Base-by-base conservation (phyloP, 2,329 filamentous ascomycete genomes). In the Beauveria sp. region DNA sequence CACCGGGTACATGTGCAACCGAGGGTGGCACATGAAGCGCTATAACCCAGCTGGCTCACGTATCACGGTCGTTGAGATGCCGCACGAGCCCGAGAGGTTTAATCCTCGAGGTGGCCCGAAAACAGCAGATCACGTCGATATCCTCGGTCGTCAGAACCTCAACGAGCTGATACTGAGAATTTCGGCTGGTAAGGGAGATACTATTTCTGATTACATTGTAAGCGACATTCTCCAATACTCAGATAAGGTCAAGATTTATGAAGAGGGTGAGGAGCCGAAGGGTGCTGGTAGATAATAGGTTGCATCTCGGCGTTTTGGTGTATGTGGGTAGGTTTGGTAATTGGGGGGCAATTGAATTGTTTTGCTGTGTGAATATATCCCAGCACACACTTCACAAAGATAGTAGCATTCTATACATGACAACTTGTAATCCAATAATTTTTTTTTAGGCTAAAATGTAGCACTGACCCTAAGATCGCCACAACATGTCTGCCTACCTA, bases 1-100 rank as follows among this genome's bases (percentile, higher is more conserved):
- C 67, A 85, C 86, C 1, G 94, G 93, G 2, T 99, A 97, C 72
- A 97, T 99, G 94, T 99, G 94, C 73, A 89, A 91, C 67, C 91
- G 88, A 68, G 94, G 94, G 3, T 99, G 94, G 94, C 86, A 87
- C 62, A 89, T 97, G 74, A 92, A 91, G 74, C 84, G 94, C 41
- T 99, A 96, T 72, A 99, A 99, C 69, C 94, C 94, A 0, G 89
- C 91, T 0, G 87, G 88, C 2, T 83, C 88, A 37, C 85, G 91
- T 68, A 79, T 99, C 64, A 96, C 86, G 46, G 90, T 92, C 0
- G 92, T 89, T 63, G 94, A 99, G 77, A 99, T 99, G 94, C 90
- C 88, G 1, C 94, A 99, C 70, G 92, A 97, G 70, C 94, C 94
- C 1, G 93, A 97, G 67, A 79, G 91, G 20, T 99, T 97, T 73